Percentiles rank a stretch among this genome's conserved stretches.
phyloP scores from a whole-genome alignment of 257 asterid species.

The Ilex aquifolium region DNA sequence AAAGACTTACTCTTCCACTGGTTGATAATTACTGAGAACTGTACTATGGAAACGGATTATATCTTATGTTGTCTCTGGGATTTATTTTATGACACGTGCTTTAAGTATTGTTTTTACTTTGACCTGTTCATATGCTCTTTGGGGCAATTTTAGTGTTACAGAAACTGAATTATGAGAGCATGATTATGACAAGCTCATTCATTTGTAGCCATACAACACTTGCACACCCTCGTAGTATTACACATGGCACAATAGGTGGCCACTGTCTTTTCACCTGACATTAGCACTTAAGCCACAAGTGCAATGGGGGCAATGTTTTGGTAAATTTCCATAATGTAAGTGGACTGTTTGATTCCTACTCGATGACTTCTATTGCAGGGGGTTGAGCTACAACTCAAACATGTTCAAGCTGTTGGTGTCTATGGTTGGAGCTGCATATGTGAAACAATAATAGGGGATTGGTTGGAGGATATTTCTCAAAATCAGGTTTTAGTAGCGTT shows the following conservation, averaged over 20 bases:
- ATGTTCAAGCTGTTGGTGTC: conserved; percentile 78
- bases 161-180: too few relatives aligned
- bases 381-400: conserved; percentile 85
- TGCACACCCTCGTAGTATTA: neutral
- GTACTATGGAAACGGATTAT: too few relatives aligned
- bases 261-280: neutral
- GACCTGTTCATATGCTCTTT: too few relatives aligned
- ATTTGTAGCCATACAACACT: neutral
- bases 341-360: conserved; percentile 13
- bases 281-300: conserved; percentile 5
- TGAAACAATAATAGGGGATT: conserved; percentile 81
- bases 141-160: too few relatives aligned
- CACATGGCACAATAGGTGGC: too few relatives aligned
- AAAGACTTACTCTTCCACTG: too few relatives aligned
- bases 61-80: too few relatives aligned
- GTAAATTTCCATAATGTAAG: neutral
- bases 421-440: conserved; percentile 83
- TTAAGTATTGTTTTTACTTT: too few relatives aligned
- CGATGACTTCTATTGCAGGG: conserved; percentile 51
- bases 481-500: conserved; percentile 58
- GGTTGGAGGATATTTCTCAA: conserved; percentile 97
- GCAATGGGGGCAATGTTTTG: conserved; percentile 3
- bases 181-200: too few relatives aligned
- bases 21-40: too few relatives aligned
- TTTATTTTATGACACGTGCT: too few relatives aligned